Evolutionary conservation across 345 rosid genomes (phyloP).

Genomic region (Psidium friedrichsthalianum): DNA sequence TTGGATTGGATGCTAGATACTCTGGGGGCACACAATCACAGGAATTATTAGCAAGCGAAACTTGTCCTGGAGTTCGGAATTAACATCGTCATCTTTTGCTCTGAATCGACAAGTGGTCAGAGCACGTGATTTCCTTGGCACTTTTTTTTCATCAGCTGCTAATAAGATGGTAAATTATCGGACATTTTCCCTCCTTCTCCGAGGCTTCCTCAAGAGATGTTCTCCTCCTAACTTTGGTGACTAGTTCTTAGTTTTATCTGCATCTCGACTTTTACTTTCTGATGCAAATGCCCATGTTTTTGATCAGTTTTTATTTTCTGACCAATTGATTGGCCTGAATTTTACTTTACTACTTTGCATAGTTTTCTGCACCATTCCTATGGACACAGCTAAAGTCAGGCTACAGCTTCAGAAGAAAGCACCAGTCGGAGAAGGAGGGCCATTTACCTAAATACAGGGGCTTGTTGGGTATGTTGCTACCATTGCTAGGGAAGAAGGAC

Average conservation of each 20-base stretch:
- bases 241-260: not conserved
- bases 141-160: not conserved
- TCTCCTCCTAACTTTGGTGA: not conserved
- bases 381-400: slow-evolving; percentile 95
- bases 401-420: slow-evolving; percentile 86
- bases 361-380: slow-evolving; percentile 84
- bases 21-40: not conserved
- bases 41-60: not conserved
- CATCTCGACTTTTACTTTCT: not conserved
- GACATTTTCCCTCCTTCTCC: not conserved
- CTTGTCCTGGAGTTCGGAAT: not conserved
- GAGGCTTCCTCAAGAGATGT: not conserved
- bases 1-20: not conserved
- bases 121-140: not conserved
- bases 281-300: not conserved
- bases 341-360: slow-evolving; percentile 8
- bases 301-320: not conserved
- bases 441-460: slow-evolving; percentile 63
- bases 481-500: slow-evolving; percentile 85
- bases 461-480: slow-evolving; percentile 55
- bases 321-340: not conserved
- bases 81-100: not conserved
- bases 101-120: not conserved
- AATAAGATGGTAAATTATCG: not conserved
- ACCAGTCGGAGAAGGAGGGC: slow-evolving; percentile 34